Base-by-base conservation (phyloP, 2,329 filamentous ascomycete genomes). In the Escovopsis sp. region DNA sequence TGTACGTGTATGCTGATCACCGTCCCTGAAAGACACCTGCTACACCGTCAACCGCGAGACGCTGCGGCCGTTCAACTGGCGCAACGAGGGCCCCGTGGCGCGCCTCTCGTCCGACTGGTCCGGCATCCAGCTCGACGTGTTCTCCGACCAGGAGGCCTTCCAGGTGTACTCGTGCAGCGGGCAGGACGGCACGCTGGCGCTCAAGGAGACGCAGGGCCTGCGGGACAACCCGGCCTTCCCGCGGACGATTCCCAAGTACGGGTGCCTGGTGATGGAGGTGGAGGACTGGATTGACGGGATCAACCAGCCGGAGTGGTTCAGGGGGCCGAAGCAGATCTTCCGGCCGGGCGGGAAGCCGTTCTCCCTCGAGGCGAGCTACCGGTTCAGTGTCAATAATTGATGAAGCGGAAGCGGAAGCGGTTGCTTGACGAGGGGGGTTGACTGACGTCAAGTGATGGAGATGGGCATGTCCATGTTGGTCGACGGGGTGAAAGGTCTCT, bases 201-300 rank as follows among this genome's bases (percentile, higher is more conserved):
- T 86, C 41, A 86, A 86, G 63, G 61, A 62, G 41, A 79, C 73
- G 0, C 81, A 86, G 54, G 80, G 80, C 13, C 59, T 79, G 4
- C 56, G 63, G 41, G 64, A 70, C 41, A 57, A 69, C 40, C 42
- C 57, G 2, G 57, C 61, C 23, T 70, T 76, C 46, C 70, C 73
- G 4, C 65, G 76, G 27, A 70, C 70, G 7, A 78, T 85, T 18
- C 68, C 72, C 37, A 54, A 87, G 62, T 84, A 86, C 51, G 86
- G 84, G 23, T 94, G 88, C 56, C 51, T 94, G 18, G 88, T 94
- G 33, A 70, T 94, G 56, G 88, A 94, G 62, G 83, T 90, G 11
- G 74, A 94, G 65, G 86, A 90, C 55, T 94, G 76, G 72, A 93
- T 94, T 50, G 87, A 93, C 53, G 86, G 70, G 18, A 90, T 96